phyloP scores from a whole-genome alignment of 768 basidiomycete genomes.

The Hydnomerulius pinastri region DNA sequence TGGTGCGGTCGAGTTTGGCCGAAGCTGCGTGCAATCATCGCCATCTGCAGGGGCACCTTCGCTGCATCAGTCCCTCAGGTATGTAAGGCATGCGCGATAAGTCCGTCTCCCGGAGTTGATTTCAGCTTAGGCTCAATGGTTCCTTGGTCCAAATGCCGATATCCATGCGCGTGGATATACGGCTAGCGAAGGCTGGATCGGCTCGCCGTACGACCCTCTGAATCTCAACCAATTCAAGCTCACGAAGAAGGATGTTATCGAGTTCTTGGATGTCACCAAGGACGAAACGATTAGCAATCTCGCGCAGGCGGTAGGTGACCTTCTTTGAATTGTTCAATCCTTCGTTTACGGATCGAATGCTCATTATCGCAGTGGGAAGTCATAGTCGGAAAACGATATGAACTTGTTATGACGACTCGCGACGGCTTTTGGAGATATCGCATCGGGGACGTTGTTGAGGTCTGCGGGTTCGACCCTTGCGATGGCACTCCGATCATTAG shows the following conservation, averaged over 20 bases:
- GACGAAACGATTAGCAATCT: not conserved
- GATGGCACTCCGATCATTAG: slow-evolving; percentile 5
- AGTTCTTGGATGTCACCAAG: slow-evolving; percentile 2
- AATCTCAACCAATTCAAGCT: slow-evolving; percentile 2
- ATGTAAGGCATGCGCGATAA: no score
- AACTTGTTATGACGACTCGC: slow-evolving; percentile 8
- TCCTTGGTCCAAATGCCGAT: slow-evolving; percentile 4
- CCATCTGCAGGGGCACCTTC: slow-evolving; percentile 4
- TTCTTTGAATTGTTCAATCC: no score
- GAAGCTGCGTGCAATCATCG: not conserved
- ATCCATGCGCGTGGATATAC: slow-evolving; percentile 2
- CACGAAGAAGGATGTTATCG: slow-evolving; percentile 1
- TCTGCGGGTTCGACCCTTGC: slow-evolving; percentile 9
- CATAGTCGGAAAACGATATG: not conserved
- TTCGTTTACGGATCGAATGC: no score
- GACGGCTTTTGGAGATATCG: slow-evolving; percentile 13
- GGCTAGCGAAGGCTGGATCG: slow-evolving; percentile 3
- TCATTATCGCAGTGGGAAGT: slow-evolving; percentile 6
- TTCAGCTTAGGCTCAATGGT: no score
- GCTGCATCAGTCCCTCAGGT: slow-evolving; percentile 6
- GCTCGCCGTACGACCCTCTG: not conserved
- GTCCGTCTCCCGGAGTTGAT: no score
- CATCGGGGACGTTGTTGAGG: slow-evolving; percentile 5
- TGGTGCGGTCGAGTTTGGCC: slow-evolving; percentile 10
- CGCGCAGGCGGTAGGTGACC: not conserved